Conservation (phyloP, 306 rosid genomes). For the Psophocarpus tetragonolobus region DNA sequence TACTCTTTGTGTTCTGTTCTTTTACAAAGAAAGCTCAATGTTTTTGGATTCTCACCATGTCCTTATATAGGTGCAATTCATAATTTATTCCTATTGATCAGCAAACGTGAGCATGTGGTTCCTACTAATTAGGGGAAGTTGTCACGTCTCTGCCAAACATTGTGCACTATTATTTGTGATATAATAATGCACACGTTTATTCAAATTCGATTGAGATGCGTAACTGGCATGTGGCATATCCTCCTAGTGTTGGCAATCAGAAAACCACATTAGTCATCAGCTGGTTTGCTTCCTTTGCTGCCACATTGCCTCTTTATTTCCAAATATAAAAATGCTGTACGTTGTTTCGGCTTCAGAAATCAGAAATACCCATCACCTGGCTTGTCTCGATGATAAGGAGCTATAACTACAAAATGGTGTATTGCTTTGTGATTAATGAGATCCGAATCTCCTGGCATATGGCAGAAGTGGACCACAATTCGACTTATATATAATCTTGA, state of each 20-base stretch:
- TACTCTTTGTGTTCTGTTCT: neutral
- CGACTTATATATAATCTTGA: neutral
- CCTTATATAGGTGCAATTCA: slow-evolving; percentile 20
- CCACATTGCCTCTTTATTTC: slow-evolving; percentile 38
- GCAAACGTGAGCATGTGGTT: slow-evolving; percentile 31
- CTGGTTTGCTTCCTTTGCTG: slow-evolving; percentile 43
- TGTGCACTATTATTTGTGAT: slow-evolving; percentile 14
- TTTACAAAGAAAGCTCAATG: neutral
- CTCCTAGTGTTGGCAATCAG: slow-evolving; percentile 21
- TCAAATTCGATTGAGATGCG: slow-evolving; percentile 11
- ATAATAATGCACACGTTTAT: neutral
- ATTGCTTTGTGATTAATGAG: neutral
- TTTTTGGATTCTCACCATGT: slow-evolving; percentile 18
- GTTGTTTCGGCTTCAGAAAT: slow-evolving; percentile 2
- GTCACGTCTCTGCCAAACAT: slow-evolving; percentile 51
- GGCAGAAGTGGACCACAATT: slow-evolving; percentile 17
- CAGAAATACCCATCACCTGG: slow-evolving; percentile 22
- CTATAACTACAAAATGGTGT: slow-evolving; percentile 23
- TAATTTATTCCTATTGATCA: neutral
- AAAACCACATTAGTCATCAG: slow-evolving; percentile 37
- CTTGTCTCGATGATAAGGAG: slow-evolving; percentile 31
- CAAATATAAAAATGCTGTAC: neutral
- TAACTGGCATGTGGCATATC: slow-evolving; percentile 42
- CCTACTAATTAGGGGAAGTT: slow-evolving; percentile 24
- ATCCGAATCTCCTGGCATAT: slow-evolving; percentile 21